Percentiles rank a stretch among this genome's conserved stretches.
These are phyloP conservation scores for Fusarium agapanthi DNA, from an alignment of 2,329 filamentous ascomycete species.

Conservation along the genomic window DNA sequence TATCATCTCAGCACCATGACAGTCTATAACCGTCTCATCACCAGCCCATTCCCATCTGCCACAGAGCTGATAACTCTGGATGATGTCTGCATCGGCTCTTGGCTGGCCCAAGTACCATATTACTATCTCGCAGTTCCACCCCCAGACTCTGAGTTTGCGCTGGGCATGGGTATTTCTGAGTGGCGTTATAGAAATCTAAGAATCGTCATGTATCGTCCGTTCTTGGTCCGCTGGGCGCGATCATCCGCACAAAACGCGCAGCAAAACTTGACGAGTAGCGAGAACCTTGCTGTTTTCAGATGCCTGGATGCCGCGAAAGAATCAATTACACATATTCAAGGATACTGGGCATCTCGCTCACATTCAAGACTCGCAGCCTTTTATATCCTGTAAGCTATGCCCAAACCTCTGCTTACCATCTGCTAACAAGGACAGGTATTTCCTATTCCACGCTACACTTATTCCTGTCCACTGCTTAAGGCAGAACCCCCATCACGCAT, in stretches of 20 bases:
- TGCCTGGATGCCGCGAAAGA: constrained; percentile 25
- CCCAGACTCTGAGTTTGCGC: constrained; percentile 5
- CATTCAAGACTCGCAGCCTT: constrained; percentile 24
- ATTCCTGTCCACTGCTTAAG: constrained; percentile 24
- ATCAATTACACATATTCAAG: constrained; percentile 10
- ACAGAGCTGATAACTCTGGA: constrained; percentile 23
- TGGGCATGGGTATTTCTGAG: constrained; percentile 19
- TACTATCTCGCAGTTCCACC: constrained; percentile 8
- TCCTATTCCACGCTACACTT: constrained; percentile 24
- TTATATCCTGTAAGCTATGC: constrained; percentile 15
- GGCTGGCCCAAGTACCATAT: constrained; percentile 23
- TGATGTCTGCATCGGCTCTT: constrained; percentile 22
- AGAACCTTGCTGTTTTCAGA: constrained; percentile 19
- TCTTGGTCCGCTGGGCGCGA: constrained; percentile 24
- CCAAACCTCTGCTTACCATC: accelerated
- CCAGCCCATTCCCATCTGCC: constrained; percentile 23
- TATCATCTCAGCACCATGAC: constrained; percentile 30
- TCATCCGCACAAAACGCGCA: constrained; percentile 1
- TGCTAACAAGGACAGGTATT: constrained; percentile 2
- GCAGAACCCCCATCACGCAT: constrained; percentile 16
- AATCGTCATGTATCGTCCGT: constrained; percentile 27
- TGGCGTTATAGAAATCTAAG: constrained; percentile 23
- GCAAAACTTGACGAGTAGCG: constrained; percentile 20
- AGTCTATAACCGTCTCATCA: constrained; percentile 27
- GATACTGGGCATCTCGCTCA: constrained; percentile 15